Evolutionary conservation across 2,329 filamentous ascomycete genomes (phyloP).

Genomic region (Rutstroemia sp.): DNA sequence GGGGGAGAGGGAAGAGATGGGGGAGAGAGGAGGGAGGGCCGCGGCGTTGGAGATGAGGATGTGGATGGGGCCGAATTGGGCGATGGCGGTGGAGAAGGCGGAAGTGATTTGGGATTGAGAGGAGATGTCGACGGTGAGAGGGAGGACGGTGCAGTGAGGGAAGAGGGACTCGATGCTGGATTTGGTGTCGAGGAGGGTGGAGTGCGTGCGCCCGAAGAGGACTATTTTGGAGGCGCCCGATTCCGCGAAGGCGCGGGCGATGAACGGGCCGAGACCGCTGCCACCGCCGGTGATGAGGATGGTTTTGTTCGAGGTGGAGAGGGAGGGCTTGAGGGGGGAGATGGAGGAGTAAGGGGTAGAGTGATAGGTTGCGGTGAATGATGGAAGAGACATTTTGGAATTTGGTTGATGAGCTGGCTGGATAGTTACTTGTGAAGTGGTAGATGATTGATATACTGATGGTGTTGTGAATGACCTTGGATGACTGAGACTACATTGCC

Average conservation of each 20-base stretch:
- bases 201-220: slow-evolving; percentile 36
- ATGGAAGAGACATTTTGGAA: too few relatives aligned
- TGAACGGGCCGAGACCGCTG: slow-evolving; percentile 38
- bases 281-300: not conserved
- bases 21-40: too few relatives aligned
- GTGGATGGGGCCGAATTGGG: too few relatives aligned
- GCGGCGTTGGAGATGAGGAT: too few relatives aligned
- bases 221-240: slow-evolving; percentile 38
- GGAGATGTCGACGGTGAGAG: not conserved
- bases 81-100: too few relatives aligned
- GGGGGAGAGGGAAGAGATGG: too few relatives aligned
- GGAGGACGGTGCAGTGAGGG: not conserved
- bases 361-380: too few relatives aligned
- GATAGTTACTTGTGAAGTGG: too few relatives aligned
- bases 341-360: not conserved
- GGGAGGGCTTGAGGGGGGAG: not conserved
- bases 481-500: too few relatives aligned
- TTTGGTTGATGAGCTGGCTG: too few relatives aligned
- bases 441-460: too few relatives aligned
- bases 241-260: slow-evolving; percentile 35
- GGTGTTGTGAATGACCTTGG: too few relatives aligned
- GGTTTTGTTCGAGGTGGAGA: not conserved
- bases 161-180: not conserved
- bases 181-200: slow-evolving; percentile 12
- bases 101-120: not conserved